These are phyloP conservation scores for Talaromyces sp. DNA, from an alignment of 2,329 filamentous ascomycete genomes.

Conservation along the genomic window DNA sequence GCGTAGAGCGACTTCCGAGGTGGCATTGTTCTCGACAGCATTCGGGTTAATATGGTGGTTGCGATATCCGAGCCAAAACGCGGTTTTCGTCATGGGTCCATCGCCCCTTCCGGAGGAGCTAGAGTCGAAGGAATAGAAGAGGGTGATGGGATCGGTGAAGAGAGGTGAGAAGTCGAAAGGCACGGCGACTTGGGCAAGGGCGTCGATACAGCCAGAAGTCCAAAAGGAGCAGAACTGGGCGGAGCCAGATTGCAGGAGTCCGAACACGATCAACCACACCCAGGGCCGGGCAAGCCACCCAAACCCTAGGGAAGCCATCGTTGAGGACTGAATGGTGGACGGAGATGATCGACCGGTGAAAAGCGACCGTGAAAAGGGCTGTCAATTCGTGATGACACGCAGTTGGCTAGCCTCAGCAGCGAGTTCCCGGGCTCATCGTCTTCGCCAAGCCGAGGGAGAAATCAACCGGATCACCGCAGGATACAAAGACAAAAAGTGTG, in stretches of 20 bases:
- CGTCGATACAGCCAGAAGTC: slow-evolving; percentile 40
- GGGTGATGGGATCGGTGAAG: slow-evolving; percentile 34
- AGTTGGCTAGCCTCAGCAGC: slow-evolving; percentile 12
- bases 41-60: slow-evolving; percentile 28
- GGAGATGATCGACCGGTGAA: slow-evolving; percentile 8
- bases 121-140: slow-evolving; percentile 42
- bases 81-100: slow-evolving; percentile 39
- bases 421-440: slow-evolving; percentile 31
- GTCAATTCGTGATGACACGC: slow-evolving; percentile 18
- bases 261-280: slow-evolving; percentile 24
- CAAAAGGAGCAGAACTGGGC: slow-evolving; percentile 41
- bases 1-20: slow-evolving; percentile 40
- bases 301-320: slow-evolving; percentile 23
- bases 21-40: slow-evolving; percentile 36
- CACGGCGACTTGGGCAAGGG: slow-evolving; percentile 41
- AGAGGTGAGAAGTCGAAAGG: slow-evolving; percentile 38
- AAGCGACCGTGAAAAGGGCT: slow-evolving; percentile 29
- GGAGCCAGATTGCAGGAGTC: slow-evolving; percentile 20
- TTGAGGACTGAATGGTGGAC: neutral
- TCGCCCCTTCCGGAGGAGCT: slow-evolving; percentile 33
- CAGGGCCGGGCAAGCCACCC: slow-evolving; percentile 19
- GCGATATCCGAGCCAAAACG: slow-evolving; percentile 42
- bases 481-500: neutral
- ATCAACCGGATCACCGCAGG: neutral
- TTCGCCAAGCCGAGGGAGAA: slow-evolving; percentile 3